These are phyloP conservation scores for Blastobotrys buckinghamii DNA, from an alignment of 1,139 yeast genomes.

Conservation along the genomic window DNA sequence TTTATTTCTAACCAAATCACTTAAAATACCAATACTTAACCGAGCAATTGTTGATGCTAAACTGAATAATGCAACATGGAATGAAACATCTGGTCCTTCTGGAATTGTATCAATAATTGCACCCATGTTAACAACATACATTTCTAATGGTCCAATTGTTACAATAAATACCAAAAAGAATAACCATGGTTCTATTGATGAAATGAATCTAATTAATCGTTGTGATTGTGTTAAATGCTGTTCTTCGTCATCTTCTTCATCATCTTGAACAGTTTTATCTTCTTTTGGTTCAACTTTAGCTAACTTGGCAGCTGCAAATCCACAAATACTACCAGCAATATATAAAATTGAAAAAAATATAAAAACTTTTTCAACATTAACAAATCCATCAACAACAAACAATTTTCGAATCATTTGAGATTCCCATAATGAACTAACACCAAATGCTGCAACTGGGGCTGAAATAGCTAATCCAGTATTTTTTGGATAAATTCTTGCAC, in stretches of 20 bases:
- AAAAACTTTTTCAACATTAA: conserved; percentile 47
- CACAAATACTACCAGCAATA: conserved; percentile 24
- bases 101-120: conserved; percentile 39
- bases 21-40: conserved; percentile 55
- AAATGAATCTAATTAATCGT: conserved; percentile 46
- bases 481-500: conserved; percentile 76
- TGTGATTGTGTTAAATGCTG: conserved; percentile 45
- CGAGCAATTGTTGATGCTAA: conserved; percentile 58
- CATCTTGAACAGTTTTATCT: conserved; percentile 13
- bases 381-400: conserved; percentile 33
- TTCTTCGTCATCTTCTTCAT: conserved; percentile 19
- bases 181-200: conserved; percentile 61
- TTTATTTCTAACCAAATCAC: conserved; percentile 42
- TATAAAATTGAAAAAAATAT: conserved; percentile 47
- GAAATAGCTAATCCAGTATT: conserved; percentile 77
- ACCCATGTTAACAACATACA: conserved; percentile 82
- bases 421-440: conserved; percentile 63
- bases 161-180: conserved; percentile 58
- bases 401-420: conserved; percentile 33
- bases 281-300: conserved; percentile 18
- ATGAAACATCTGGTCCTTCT: conserved; percentile 31
- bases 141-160: conserved; percentile 80
- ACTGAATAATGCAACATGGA: conserved; percentile 52
- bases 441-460: conserved; percentile 82
- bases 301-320: conserved; percentile 25